Evolutionary conservation across 208 protist species (phyloP).

Genomic region (Balamuthia mandrillaris): DNA sequence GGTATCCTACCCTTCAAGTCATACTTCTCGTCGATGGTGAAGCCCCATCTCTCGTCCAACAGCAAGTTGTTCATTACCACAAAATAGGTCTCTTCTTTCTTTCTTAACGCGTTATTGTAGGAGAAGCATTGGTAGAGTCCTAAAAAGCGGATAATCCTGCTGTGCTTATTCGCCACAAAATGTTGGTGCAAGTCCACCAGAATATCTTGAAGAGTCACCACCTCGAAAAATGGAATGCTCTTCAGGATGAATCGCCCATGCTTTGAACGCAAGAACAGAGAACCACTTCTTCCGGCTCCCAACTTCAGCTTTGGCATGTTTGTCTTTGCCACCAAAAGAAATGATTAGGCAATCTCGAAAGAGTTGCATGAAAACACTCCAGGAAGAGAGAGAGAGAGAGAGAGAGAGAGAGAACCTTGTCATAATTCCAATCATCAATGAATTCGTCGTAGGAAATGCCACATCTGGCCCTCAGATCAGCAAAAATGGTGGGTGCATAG

Average conservation of each 20-base stretch:
- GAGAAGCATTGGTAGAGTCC: not conserved
- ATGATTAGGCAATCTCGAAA: no score
- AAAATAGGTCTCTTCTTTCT: slow-evolving; percentile 26
- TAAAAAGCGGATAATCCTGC: not conserved
- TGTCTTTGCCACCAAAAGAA: no score
- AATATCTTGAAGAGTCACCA: slow-evolving; percentile 11
- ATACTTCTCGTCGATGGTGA: slow-evolving; percentile 18
- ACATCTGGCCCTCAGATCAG: no score
- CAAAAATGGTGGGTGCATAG: no score
- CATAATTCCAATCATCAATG: no score
- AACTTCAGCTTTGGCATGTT: not conserved
- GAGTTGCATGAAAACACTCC: no score
- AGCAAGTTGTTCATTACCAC: slow-evolving; percentile 30
- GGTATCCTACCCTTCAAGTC: slow-evolving; percentile 3
- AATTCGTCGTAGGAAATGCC: no score
- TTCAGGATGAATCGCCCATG: slow-evolving; percentile 1
- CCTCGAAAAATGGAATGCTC: slow-evolving; percentile 8
- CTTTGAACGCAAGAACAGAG: not conserved
- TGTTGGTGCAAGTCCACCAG: not conserved
- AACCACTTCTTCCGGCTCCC: slow-evolving; percentile 6
- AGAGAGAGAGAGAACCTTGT: no score
- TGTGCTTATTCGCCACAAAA: not conserved
- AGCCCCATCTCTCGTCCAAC: not conserved
- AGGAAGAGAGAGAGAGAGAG: no score
- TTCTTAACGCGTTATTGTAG: not conserved